These are phyloP conservation scores for Ilyonectria robusta DNA, from an alignment of 2,329 filamentous ascomycete genomes.

Conservation along the genomic window DNA sequence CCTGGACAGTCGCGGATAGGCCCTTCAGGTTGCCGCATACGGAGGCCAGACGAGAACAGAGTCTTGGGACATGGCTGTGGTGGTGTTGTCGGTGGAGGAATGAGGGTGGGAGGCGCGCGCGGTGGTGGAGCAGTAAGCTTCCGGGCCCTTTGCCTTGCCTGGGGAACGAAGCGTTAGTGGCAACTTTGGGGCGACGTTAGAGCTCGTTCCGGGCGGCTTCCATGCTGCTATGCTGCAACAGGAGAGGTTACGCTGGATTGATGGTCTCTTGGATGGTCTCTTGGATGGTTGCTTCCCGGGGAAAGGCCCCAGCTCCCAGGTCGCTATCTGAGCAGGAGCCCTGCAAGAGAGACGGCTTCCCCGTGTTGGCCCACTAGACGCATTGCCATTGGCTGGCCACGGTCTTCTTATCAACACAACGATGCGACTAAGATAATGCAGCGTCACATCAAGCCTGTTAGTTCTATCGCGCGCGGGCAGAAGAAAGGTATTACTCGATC, in stretches of 20 bases:
- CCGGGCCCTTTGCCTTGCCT: not conserved
- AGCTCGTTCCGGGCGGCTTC: not conserved
- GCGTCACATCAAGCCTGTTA: constrained; percentile 35
- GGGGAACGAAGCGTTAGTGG: constrained; percentile 24
- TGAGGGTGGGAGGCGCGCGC: constrained; percentile 4
- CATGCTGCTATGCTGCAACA: not conserved
- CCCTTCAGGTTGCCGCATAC: not conserved
- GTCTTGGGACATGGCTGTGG: not conserved
- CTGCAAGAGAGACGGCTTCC: constrained; percentile 42
- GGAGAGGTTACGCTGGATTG: not conserved
- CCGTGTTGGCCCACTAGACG: constrained; percentile 36
- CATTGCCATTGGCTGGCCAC: constrained; percentile 32
- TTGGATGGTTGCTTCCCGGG: constrained; percentile 24
- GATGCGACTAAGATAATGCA: constrained; percentile 40
- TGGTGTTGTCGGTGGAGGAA: constrained; percentile 14
- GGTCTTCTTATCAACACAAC: constrained; percentile 37
- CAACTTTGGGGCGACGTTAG: constrained; percentile 22
- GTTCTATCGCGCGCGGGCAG: constrained; percentile 24
- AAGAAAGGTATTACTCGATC: constrained; percentile 58
- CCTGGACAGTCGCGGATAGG: not conserved
- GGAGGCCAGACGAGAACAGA: too few relatives aligned
- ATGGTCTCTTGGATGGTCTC: constrained; percentile 18
- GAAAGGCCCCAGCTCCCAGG: constrained; percentile 34
- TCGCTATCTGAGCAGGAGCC: constrained; percentile 38
- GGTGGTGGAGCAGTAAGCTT: constrained; percentile 13